Conservation (phyloP, 2,329 filamentous ascomycete genomes). For the Cercospora sp. region DNA sequence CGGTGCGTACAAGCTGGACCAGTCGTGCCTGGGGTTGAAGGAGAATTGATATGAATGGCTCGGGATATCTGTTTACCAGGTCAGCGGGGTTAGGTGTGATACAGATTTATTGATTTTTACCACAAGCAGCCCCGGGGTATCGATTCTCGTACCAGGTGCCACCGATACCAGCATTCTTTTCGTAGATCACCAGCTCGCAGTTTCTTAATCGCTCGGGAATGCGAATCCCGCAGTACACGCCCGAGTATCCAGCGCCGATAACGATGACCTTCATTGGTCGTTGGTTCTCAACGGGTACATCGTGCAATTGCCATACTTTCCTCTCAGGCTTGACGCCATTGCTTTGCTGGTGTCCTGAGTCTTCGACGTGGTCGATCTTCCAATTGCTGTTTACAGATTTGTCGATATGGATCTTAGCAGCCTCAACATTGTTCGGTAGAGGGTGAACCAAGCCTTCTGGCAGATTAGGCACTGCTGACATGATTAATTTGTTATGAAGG, state of each 20-base stretch:
- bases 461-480: constrained; percentile 39
- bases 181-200: constrained; percentile 45
- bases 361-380: constrained; percentile 25
- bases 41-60: constrained; percentile 47
- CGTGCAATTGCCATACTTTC: constrained; percentile 37
- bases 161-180: constrained; percentile 46
- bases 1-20: constrained; percentile 46
- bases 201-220: constrained; percentile 45
- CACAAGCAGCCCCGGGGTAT: constrained; percentile 47
- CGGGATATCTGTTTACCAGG: constrained; percentile 37
- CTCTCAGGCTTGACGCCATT: neutral
- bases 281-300: constrained; percentile 46
- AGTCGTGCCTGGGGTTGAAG: constrained; percentile 46
- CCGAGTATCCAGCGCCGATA: constrained; percentile 48
- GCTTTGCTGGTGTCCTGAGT: neutral
- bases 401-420: constrained; percentile 24
- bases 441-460: constrained; percentile 27
- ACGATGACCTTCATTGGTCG: constrained; percentile 47
- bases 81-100: neutral
- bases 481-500: constrained; percentile 27
- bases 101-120: neutral
- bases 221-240: constrained; percentile 48
- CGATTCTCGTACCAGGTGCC: constrained; percentile 43
- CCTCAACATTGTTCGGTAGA: constrained; percentile 21
- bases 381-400: constrained; percentile 21